These are phyloP conservation scores for Xerocomellus chrysenteron DNA, from an alignment of 768 basidiomycete species.

Conservation along the genomic window DNA sequence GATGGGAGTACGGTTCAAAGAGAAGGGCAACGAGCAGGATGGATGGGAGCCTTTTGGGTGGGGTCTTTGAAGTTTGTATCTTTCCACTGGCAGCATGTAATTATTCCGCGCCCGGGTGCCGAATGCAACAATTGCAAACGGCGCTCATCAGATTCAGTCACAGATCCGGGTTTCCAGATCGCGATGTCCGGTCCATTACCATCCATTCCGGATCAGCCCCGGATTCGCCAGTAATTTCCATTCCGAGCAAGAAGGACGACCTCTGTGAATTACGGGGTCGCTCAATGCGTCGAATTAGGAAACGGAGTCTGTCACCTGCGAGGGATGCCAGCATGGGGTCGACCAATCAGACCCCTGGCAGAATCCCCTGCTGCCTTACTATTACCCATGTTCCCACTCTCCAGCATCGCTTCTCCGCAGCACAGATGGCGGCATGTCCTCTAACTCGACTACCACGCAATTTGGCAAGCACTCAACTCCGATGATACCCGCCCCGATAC, in stretches of 20 bases:
- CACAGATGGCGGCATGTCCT: background rate
- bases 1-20: conserved; percentile 23
- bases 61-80: conserved; percentile 35
- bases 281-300: background rate
- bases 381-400: conserved; percentile 17
- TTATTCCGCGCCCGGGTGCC: conserved; percentile 41
- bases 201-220: conserved; percentile 27
- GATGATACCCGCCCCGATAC: background rate
- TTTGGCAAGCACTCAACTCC: conserved; percentile 16
- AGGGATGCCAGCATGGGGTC: background rate
- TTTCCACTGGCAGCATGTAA: conserved; percentile 36
- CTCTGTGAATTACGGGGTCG: conserved; percentile 13
- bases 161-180: conserved; percentile 29
- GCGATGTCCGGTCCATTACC: conserved; percentile 5
- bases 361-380: background rate
- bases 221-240: conserved; percentile 17
- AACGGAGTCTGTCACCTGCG: background rate
- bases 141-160: conserved; percentile 34
- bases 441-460: background rate
- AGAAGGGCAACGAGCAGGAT: conserved; percentile 18
- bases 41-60: conserved; percentile 35
- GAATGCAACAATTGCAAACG: conserved; percentile 36
- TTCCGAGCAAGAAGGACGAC: background rate
- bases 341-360: conserved; percentile 5
- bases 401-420: conserved; percentile 27